These are phyloP conservation scores for Fusarium lateritium DNA, from an alignment of 2,329 filamentous ascomycete species.

Conservation along the genomic window DNA sequence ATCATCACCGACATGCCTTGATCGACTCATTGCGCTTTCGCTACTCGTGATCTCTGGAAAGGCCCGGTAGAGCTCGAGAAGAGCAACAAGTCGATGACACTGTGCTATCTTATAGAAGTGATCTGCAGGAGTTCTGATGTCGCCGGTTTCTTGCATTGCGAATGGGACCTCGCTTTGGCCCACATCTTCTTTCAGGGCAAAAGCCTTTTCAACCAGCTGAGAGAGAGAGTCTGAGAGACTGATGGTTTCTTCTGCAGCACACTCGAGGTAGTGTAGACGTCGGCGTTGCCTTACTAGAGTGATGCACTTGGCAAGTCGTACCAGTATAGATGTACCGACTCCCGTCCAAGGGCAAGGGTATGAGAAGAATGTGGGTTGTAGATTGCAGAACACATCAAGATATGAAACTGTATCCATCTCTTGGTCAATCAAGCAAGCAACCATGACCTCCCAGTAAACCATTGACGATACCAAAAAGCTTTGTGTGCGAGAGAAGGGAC, in stretches of 20 bases:
- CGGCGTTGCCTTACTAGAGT: neutral
- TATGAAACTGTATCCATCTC: conserved; percentile 16
- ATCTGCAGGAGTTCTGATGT: neutral
- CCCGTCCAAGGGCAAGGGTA: conserved; percentile 37
- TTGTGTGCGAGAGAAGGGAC: neutral
- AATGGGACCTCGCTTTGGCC: neutral
- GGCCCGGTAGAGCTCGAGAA: conserved; percentile 1
- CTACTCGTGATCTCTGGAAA: neutral
- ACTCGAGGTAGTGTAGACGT: no score
- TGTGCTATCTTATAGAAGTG: conserved; percentile 5
- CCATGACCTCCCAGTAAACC: conserved; percentile 41
- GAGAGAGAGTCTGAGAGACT: no score
- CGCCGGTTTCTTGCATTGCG: neutral
- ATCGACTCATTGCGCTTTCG: neutral
- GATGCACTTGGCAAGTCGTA: conserved; percentile 16
- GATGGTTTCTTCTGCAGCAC: no score
- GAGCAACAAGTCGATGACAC: conserved; percentile 1
- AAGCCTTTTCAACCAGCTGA: neutral
- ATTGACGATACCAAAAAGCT: conserved; percentile 30
- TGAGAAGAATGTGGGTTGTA: neutral
- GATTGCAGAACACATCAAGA: conserved; percentile 15
- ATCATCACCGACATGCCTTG: no score
- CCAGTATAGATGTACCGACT: conserved; percentile 19
- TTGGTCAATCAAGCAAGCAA: conserved; percentile 33
- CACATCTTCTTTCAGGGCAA: neutral